Evolutionary conservation across 1,284 basidiomycete species (phyloP), one percentile per base, ranked within the genome.

Genomic region (Cutaneotrichosporon spelunceum): DNA sequence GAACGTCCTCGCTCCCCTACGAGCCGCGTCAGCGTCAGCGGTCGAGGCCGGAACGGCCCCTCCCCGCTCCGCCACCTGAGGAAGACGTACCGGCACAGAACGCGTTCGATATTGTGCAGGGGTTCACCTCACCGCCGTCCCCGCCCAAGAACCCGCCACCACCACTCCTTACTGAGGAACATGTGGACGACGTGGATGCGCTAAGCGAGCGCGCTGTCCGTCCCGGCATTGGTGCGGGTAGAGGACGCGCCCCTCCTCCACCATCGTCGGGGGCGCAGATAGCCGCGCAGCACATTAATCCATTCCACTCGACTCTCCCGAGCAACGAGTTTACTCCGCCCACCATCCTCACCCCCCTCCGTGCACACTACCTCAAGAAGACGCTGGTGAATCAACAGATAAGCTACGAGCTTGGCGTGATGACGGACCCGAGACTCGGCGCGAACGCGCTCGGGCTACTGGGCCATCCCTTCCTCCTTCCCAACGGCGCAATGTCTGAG

Each of bases 351-450:
- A 91, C 90, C 0, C 90, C 93, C 5, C 80, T 93, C 30, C 87
- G 92, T 44, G 91, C 92, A 1, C 93, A 97, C 74, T 97, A 97
- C 78, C 88, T 97, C 74, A 97, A 96, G 81, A 94, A 95, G 79
- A 84, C 89, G n/a, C 86, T 97, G 58, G 85, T 98, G 50, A 86
- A 89, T 67, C 86, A 96, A 48, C 88, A 97, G 76, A 87, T 95
- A 66, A 79, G 82, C 66, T 81, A 82, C 39, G 94, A 98, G 78
- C 83, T 96, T 59, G 82, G 85, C 63, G 81, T 83, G 45, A 83
- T 94, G 68, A 85, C 86, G 5, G 74, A 81, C 55, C 84, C 82
- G 1, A 66, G 64, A 57, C 85, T 60, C 78, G 85, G 86, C 62
- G 80, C 87, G 21, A 89, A 89, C 52, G 85, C 90, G 0, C 84